Evolutionary conservation across 2,329 filamentous ascomycete genomes (phyloP).

Genomic region (Dothistroma pini): DNA sequence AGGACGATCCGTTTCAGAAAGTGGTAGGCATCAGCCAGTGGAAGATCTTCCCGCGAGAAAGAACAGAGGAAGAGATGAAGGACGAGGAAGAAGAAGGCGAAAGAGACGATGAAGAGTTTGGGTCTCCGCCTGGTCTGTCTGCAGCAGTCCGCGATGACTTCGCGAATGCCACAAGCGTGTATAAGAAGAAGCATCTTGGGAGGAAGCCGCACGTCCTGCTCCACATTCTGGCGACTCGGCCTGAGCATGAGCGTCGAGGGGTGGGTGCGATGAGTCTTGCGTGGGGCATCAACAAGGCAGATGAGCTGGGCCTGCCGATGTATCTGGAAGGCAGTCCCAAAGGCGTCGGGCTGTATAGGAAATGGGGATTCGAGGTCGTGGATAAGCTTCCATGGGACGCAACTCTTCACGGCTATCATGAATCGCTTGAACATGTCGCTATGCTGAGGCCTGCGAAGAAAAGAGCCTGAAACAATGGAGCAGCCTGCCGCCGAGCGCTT

Average conservation of each 20-base stretch:
- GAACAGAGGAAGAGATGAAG: conserved; percentile 28
- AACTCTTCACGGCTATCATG: conserved; percentile 24
- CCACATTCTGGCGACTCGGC: conserved; percentile 36
- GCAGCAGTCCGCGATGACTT: conserved; percentile 24
- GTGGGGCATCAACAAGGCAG: conserved; percentile 40
- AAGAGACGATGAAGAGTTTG: conserved; percentile 18
- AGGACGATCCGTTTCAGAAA: conserved; percentile 18
- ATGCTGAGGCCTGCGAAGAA: conserved; percentile 27
- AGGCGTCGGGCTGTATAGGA: conserved; percentile 40
- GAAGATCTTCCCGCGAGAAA: conserved; percentile 28
- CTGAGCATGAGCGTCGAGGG: conserved; percentile 40
- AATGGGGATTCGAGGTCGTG: conserved; percentile 34
- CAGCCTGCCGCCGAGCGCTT: too few relatives aligned
- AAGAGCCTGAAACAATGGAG: not conserved
- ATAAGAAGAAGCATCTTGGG: conserved; percentile 27
- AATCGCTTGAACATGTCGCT: conserved; percentile 26
- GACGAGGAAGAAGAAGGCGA: conserved; percentile 23
- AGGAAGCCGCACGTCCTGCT: conserved; percentile 28
- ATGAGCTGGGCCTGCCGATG: conserved; percentile 35
- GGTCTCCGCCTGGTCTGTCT: conserved; percentile 20
- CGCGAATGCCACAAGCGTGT: conserved; percentile 11
- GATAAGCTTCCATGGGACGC: conserved; percentile 30
- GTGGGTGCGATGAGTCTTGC: conserved; percentile 38
- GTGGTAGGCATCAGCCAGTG: conserved; percentile 34
- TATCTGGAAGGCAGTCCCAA: conserved; percentile 42